Base-by-base conservation (phyloP, 2,329 filamentous ascomycete species). In the Fusarium sp. region DNA sequence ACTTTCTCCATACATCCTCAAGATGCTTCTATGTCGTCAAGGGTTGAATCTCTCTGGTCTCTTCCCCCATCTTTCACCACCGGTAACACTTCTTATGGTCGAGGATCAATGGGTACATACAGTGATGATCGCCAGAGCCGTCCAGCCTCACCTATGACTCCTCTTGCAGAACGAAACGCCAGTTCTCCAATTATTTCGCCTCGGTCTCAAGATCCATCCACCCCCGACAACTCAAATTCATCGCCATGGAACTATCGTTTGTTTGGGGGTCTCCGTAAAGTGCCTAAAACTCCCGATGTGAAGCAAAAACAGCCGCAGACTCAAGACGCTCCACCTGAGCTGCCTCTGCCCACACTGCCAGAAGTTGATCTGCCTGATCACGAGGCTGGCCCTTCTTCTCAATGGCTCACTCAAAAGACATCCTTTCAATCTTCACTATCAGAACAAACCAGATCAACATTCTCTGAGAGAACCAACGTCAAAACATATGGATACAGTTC, bases 181-280 rank as follows among this genome's bases (percentile, higher is more conserved):
- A 71, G 73, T 23, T 73, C 76, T 26, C 73, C 76, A 20, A 62
- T 68, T 50, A 55, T 64, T 23, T 68, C 69, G 3, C 56, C 68
- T n/a, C 52, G 65, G 54, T 58, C 50, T 35, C 50, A 60, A 70
- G 54, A 65, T 55, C 55, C 69, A 37, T 61, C 71, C 14, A 73
- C 65, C 35, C 66, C 71, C 15, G 59, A 60, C 45, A 66, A 73
- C n/a, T 70, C 76, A 26, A 67, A 73, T 18, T 70, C 76, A 26
- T 81, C 85, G 18, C 83, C 86, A 58, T 87, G 85, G 83, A 87
- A 85, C 75, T 86, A 87, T 73, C 85, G 84, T 70, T 82, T 89
- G 77, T 81, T 85, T 49, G 86, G 87, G 71, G 87, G 87, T 57
- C 76, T 89, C 63, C 87, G 87, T 60, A 87, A 87, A 75, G 86